Evolutionary conservation across 164 flowering plant species (phyloP).

Genomic region (Magnolia sinica): DNA sequence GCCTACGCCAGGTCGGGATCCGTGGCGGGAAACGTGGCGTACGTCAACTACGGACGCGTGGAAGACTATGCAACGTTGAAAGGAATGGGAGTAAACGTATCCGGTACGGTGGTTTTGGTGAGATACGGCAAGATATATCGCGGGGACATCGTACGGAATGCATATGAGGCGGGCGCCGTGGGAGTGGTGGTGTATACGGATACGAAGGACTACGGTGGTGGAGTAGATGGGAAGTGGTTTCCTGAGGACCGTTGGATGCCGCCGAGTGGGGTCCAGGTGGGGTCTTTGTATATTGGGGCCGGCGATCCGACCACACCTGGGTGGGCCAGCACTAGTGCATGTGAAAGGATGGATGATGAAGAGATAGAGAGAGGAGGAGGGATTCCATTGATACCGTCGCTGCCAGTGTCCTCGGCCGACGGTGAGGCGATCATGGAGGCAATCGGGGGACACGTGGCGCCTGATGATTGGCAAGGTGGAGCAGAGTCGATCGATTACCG

Average conservation of each 20-base stretch:
- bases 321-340: constrained; percentile 52
- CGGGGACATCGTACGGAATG: constrained; percentile 66
- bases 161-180: constrained; percentile 48
- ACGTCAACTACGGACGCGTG: constrained; percentile 61
- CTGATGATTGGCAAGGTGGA: constrained; percentile 65
- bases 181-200: constrained; percentile 61
- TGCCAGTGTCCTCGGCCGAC: constrained; percentile 61
- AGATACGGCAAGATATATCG: constrained; percentile 66
- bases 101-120: constrained; percentile 51
- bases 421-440: constrained; percentile 53
- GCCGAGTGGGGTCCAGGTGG: constrained; percentile 78
- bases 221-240: constrained; percentile 35
- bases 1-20: constrained; percentile 62
- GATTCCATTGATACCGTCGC: constrained; percentile 60
- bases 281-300: constrained; percentile 44
- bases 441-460: constrained; percentile 53
- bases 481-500: constrained; percentile 39
- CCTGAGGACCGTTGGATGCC: constrained; percentile 73
- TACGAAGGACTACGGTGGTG: constrained; percentile 62
- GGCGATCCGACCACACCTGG: constrained; percentile 85
- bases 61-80: constrained; percentile 46
- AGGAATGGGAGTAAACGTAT: constrained; percentile 48
- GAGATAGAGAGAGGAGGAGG: constrained; percentile 49
- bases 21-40: constrained; percentile 48
- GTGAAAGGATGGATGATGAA: constrained; percentile 53